phyloP scores from a whole-genome alignment of 371 early-diverging fungal species.

The Mucor racemosus region DNA sequence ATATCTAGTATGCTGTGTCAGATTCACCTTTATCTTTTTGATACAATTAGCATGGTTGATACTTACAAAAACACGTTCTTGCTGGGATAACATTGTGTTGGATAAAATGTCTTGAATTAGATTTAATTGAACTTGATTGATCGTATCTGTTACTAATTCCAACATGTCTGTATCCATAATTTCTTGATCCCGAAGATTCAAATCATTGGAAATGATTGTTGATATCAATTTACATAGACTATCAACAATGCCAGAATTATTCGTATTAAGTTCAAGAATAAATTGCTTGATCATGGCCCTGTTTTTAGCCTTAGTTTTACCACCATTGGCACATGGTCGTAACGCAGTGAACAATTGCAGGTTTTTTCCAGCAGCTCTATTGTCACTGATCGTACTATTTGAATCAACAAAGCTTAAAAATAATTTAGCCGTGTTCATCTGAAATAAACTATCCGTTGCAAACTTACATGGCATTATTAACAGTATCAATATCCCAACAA shows the following conservation, averaged over 20 bases:
- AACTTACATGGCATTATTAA: not conserved
- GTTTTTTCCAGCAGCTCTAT: not conserved
- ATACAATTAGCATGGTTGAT: not conserved
- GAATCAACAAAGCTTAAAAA: not conserved
- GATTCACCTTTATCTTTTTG: not conserved
- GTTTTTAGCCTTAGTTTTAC: not conserved
- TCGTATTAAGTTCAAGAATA: constrained; percentile 37
- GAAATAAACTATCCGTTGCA: not conserved
- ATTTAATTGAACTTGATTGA: constrained; percentile 9
- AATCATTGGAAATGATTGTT: constrained; percentile 2
- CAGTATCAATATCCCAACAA: constrained; percentile 40
- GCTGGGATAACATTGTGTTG: not conserved
- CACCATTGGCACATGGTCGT: not conserved
- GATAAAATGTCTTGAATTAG: constrained; percentile 14
- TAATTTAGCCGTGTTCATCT: not conserved
- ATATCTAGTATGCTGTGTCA: constrained; percentile 10
- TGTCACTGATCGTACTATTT: not conserved
- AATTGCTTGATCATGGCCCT: not conserved
- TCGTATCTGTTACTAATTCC: constrained; percentile 16
- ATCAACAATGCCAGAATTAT: constrained; percentile 50
- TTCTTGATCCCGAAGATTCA: not conserved
- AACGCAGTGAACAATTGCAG: constrained; percentile 1
- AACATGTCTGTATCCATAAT: constrained; percentile 11
- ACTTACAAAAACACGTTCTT: constrained; percentile 1
- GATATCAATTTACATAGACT: constrained; percentile 35